Evolutionary conservation across 2,329 filamentous ascomycete genomes (phyloP), one percentile per base, ranked within the genome.

Genomic region (Colletotrichum truncatum): DNA sequence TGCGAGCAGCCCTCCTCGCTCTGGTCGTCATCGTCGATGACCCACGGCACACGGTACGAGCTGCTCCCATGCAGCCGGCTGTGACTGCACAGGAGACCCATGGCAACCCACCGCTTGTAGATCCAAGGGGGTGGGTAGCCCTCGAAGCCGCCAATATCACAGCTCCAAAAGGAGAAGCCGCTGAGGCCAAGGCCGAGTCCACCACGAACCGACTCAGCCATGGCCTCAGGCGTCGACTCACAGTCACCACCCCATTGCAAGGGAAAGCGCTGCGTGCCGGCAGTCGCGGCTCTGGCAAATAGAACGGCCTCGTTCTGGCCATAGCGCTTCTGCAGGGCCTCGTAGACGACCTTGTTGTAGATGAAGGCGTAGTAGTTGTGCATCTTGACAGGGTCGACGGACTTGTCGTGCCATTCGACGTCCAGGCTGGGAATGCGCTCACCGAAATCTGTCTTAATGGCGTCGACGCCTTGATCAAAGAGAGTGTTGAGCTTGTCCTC

Each of bases 21-120:
- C 70, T 81, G 72, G 77, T 89, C 89, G 51, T 91, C 88, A 64
- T 85, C 77, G 70, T 92, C 91, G 65, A 92, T 88, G 43, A 87
- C 84, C 91, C 91, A 93, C 3, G 91, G 91, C n/a, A 93, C 90
- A 16, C 91, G 88, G 77, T 92, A 93, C 4, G 87, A 90, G 66
- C 82, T 86, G 53, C 87, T 90, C 3, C 91, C 91, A 73, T 93
- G 91, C 10, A 93, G 82, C 12, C 90, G 85, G 36, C 88, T 91
- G 75, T 93, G 91, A 9, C 86, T 87, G 69, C 89, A 92, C 39
- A 93, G 78, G 2, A 93, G 82, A 0, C 91, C 91, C 75, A 93
- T 92, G n/a, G 89, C 89, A 6, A 93, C 89, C 91, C 91, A 93
- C 51, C 91, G 87, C 78, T 93, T 93, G 77, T 93, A 93, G 70